phyloP scores from a whole-genome alignment of 495 filamentous ascomycete genomes.

The Xylaria sp. region DNA sequence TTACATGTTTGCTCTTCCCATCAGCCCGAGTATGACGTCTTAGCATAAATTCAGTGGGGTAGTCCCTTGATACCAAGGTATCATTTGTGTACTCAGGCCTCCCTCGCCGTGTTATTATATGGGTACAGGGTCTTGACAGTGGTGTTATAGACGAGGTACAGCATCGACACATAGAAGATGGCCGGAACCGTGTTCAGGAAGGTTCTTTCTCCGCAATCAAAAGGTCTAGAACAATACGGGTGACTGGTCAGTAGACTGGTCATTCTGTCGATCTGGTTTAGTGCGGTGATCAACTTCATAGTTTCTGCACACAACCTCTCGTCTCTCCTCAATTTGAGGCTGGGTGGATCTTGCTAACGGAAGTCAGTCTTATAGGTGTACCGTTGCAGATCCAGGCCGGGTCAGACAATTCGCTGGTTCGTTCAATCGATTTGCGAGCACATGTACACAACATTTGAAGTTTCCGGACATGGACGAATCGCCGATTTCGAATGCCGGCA shows the following conservation, averaged over 20 bases:
- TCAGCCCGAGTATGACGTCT: neutral
- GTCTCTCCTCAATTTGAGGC: neutral
- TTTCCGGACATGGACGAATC: neutral
- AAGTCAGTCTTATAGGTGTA: neutral
- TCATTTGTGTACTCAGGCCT: neutral
- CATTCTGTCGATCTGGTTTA: no score
- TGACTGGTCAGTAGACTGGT: neutral
- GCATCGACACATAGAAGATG: neutral
- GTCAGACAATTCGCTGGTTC: neutral
- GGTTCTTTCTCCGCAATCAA: conserved; percentile 12
- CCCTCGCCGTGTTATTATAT: neutral
- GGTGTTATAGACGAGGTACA: neutral
- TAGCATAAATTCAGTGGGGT: neutral
- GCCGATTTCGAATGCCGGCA: neutral
- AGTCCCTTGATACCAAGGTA: neutral
- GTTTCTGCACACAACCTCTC: neutral
- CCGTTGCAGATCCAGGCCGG: neutral
- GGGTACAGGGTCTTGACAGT: neutral
- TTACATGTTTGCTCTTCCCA: conserved; percentile 2
- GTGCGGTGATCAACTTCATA: neutral
- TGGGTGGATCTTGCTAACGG: neutral
- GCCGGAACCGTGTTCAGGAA: neutral
- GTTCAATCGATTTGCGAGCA: neutral
- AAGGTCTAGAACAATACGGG: conserved; percentile 7
- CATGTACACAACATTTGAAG: neutral